Percentiles rank a stretch among this genome's conserved stretches.
Evolutionary conservation across 768 basidiomycete species (phyloP).

Genomic region (Termitomyces sp.): DNA sequence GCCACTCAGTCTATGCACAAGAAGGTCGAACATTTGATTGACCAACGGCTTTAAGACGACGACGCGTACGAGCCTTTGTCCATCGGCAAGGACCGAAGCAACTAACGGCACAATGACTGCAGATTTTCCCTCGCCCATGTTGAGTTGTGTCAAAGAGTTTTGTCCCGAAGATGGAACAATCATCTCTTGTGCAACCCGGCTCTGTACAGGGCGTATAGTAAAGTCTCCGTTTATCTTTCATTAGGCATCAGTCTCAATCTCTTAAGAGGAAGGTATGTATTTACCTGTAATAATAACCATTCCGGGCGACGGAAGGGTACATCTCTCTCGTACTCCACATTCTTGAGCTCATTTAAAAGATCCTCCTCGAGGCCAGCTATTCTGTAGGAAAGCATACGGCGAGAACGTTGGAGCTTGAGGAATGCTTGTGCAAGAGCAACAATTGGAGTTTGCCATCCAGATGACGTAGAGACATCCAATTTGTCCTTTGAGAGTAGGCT

Average conservation of each 20-base stretch:
- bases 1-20: conserved; percentile 36
- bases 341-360: conserved; percentile 7
- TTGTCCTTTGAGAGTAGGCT: neutral
- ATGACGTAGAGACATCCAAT: neutral
- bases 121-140: conserved; percentile 58
- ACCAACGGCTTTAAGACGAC: conserved; percentile 42
- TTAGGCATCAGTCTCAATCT: neutral
- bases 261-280: neutral
- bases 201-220: conserved; percentile 36
- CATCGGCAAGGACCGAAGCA: conserved; percentile 33
- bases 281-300: neutral
- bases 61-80: conserved; percentile 39
- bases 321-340: neutral
- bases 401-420: neutral
- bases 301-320: neutral
- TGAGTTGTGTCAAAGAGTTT: conserved; percentile 42
- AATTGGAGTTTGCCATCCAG: neutral
- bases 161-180: conserved; percentile 27
- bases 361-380: conserved; percentile 20
- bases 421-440: neutral
- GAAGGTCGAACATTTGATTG: conserved; percentile 41
- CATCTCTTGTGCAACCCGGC: conserved; percentile 39
- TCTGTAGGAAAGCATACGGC: neutral
- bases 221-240: conserved; percentile 15
- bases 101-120: conserved; percentile 46